phyloP scores from a whole-genome alignment of 192 early-diverging fungal species.

The Glomus cerebriforme region DNA sequence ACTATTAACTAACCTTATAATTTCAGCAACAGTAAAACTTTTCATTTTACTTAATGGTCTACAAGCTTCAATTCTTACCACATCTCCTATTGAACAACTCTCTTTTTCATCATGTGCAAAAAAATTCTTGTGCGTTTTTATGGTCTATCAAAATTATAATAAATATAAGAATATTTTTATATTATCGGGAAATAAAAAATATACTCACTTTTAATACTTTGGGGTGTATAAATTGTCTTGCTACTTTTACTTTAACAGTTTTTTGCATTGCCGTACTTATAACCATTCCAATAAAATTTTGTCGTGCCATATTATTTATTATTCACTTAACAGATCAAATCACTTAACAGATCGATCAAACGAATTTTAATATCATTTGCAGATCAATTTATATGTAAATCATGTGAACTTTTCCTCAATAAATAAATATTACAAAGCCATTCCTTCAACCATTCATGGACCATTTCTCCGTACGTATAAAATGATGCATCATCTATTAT shows the following conservation, averaged over 20 bases:
- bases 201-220: constrained; percentile 78
- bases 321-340: no score
- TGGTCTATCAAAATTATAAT: constrained; percentile 62
- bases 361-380: neutral
- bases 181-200: constrained; percentile 1
- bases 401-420: no score
- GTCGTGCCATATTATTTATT: constrained; percentile 55
- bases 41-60: constrained; percentile 85
- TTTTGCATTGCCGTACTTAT: constrained; percentile 86
- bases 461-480: no score
- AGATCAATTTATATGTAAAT: neutral
- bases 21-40: constrained; percentile 85
- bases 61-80: constrained; percentile 90
- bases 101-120: constrained; percentile 85
- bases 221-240: constrained; percentile 74
- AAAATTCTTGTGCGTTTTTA: constrained; percentile 83
- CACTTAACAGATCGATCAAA: no score
- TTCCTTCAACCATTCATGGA: no score
- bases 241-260: constrained; percentile 89
- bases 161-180: neutral
- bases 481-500: no score
- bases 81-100: constrained; percentile 83
- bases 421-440: no score
- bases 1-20: constrained; percentile 50
- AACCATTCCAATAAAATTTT: constrained; percentile 84